Evolutionary conservation across 305 asterid genomes (phyloP).

Genomic region (Stenogyne calaminthoides): DNA sequence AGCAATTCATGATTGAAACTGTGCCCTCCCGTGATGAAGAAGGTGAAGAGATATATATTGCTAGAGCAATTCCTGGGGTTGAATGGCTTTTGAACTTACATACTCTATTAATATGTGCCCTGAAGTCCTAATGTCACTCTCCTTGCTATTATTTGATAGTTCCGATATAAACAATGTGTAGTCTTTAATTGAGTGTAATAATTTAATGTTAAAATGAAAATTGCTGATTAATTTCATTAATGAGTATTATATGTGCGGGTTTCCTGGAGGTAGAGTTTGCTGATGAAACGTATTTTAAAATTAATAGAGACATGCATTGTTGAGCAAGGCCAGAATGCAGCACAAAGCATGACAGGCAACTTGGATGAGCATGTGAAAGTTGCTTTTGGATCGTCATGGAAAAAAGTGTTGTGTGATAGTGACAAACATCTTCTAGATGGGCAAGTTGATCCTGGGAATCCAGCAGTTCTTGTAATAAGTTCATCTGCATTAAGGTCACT

Average conservation of each 20-base stretch:
- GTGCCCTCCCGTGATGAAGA: neutral
- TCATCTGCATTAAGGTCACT: conserved; percentile 74
- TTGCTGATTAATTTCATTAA: conserved; percentile 17
- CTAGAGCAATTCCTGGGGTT: neutral
- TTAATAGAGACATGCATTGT: conserved; percentile 60
- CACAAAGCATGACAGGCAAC: conserved; percentile 34
- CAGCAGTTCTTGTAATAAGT: conserved; percentile 80
- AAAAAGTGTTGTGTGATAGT: conserved; percentile 58
- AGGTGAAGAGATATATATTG: neutral
- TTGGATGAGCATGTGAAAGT: conserved; percentile 63
- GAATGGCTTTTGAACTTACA: neutral
- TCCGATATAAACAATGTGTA: neutral
- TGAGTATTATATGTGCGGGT: neutral
- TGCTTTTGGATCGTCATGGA: conserved; percentile 82
- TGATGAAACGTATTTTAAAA: neutral
- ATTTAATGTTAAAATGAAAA: neutral
- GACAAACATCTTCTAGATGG: conserved; percentile 57
- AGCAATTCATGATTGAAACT: neutral
- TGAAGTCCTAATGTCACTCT: neutral
- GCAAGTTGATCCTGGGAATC: conserved; percentile 72
- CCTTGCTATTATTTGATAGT: neutral
- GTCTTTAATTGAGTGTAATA: neutral
- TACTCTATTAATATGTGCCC: neutral
- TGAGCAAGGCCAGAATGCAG: conserved; percentile 49
- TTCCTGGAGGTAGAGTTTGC: conserved; percentile 22